phyloP scores from a whole-genome alignment of 2,329 filamentous ascomycete genomes.

The Alternaria infectoria region DNA sequence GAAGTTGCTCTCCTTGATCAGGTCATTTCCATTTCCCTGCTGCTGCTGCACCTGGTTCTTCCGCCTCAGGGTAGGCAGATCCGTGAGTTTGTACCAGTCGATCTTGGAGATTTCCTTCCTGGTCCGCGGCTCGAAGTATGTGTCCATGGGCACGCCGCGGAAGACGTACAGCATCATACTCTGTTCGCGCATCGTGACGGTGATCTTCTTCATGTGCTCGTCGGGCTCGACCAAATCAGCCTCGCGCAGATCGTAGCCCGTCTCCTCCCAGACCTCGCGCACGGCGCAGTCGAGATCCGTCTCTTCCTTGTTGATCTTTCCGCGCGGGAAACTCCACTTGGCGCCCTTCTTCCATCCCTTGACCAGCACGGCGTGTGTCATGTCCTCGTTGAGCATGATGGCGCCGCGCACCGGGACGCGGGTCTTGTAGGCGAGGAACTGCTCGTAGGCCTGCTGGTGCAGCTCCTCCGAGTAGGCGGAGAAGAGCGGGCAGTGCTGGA shows the following conservation, averaged over 20 bases:
- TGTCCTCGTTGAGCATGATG: conserved; percentile 89
- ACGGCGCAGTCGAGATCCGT: conserved; percentile 92
- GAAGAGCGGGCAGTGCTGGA: conserved; percentile 90
- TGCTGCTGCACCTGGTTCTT: conserved; percentile 65
- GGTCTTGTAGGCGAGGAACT: conserved; percentile 94
- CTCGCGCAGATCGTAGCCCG: conserved; percentile 79
- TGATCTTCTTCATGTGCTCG: conserved; percentile 79
- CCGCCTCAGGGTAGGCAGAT: conserved; percentile 82
- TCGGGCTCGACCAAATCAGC: conserved; percentile 75
- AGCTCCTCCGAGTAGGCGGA: conserved; percentile 78
- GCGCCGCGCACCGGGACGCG: conserved; percentile 92
- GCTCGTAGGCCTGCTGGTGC: conserved; percentile 82
- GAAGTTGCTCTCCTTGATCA: conserved; percentile 80
- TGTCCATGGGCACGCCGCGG: conserved; percentile 84
- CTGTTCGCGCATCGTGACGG: conserved; percentile 89
- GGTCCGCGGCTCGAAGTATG: conserved; percentile 85
- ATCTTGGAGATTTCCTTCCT: conserved; percentile 98
- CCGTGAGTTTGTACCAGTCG: conserved; percentile 88
- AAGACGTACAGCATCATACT: conserved; percentile 94
- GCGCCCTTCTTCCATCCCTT: conserved; percentile 98
- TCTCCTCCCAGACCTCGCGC: conserved; percentile 95
- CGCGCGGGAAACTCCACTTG: conserved; percentile 94
- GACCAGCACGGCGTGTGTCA: conserved; percentile 92
- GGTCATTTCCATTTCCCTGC: conserved; percentile 58
- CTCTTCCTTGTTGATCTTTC: conserved; percentile 98